Base-by-base conservation (phyloP, 805 yeast genomes). In the Limtongozyma cylindracea region DNA sequence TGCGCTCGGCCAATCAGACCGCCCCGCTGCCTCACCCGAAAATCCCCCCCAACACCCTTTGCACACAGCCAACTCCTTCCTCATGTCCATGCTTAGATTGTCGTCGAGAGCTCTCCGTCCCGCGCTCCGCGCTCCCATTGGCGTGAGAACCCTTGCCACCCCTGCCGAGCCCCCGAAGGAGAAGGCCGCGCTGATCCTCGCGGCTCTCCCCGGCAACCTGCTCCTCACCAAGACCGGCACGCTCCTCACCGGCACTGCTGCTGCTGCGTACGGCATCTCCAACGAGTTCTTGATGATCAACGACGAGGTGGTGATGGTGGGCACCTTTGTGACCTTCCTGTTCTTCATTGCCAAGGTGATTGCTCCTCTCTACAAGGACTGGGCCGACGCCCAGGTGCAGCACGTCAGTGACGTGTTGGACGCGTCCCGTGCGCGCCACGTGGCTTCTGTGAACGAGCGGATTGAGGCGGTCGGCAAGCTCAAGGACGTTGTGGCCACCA, bases 171-270 rank as follows among this genome's bases (percentile, higher is more conserved):
- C 5, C 15, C 93, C 94, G 50, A 72, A 78, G 58, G 61, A 70
- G 36, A 77, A 77, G 62, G 98, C 98, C 27, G 51, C 63, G 41
- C 66, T 93, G 23, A 66, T 84, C 49, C 66, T 84, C 39, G 82
- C 74, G 41, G 77, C 94, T 31, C 54, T 88, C 35, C 98, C 98
- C 48, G 95, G 95, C 47, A 71, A 64, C 66, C 64, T 66, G 40
- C 56, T 64, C 36, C 49, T 84, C 35, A 65, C 94, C 34, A 88
- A 88, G 67, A 78, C 95, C 30, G 94, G 95, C 43, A 62, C 82
- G 42, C 58, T 88, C 41, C 94, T 94, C 39, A 82, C 98, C 24
- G 64, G 84, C 29, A 66, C 93, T 29, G 95, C 95, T 30, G 96
- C 92, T 26, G 69, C 91, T 28, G 49, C 84, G 35, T 88, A 80